Conservation (phyloP, 345 rosid genomes). For the Lepidium sativum region DNA sequence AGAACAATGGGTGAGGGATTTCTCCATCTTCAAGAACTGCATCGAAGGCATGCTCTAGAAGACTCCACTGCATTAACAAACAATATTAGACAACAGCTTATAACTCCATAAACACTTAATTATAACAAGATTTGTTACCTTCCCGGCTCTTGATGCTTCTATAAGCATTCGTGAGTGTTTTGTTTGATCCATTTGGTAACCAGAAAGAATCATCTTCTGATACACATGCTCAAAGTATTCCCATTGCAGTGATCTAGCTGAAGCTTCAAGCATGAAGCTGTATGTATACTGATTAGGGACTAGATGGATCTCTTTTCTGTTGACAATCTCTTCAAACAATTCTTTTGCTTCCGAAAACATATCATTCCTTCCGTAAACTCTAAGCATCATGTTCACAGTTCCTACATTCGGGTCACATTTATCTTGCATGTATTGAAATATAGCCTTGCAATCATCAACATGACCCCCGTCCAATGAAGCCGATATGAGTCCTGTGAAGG, state of each 20-base stretch:
- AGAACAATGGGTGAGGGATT: constrained; percentile 51
- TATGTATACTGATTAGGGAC: constrained; percentile 66
- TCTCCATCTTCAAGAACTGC: constrained; percentile 72
- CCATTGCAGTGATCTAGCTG: constrained; percentile 77
- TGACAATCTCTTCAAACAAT: constrained; percentile 56
- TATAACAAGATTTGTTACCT: constrained; percentile 38
- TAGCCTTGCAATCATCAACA: constrained; percentile 54
- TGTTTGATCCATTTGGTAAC: constrained; percentile 61
- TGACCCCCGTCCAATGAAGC: constrained; percentile 76
- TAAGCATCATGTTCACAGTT: constrained; percentile 79
- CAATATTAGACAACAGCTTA: constrained; percentile 1
- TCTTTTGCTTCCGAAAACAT: constrained; percentile 76
- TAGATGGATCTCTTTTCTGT: constrained; percentile 22
- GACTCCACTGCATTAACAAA: constrained; percentile 45
- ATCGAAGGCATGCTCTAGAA: constrained; percentile 84
- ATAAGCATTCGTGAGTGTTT: constrained; percentile 51
- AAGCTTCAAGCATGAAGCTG: constrained; percentile 80
- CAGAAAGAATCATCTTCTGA: constrained; percentile 62
- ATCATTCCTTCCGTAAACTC: constrained; percentile 66
- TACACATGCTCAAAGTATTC: constrained; percentile 86
- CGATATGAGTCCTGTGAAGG: constrained; percentile 78
- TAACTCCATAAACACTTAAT: constrained; percentile 6
- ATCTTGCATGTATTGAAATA: constrained; percentile 64
- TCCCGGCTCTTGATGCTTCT: constrained; percentile 77
- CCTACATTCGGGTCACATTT: constrained; percentile 72